Evolutionary conservation across 306 rosid genomes (phyloP).

Genomic region (Dryas drummondii): DNA sequence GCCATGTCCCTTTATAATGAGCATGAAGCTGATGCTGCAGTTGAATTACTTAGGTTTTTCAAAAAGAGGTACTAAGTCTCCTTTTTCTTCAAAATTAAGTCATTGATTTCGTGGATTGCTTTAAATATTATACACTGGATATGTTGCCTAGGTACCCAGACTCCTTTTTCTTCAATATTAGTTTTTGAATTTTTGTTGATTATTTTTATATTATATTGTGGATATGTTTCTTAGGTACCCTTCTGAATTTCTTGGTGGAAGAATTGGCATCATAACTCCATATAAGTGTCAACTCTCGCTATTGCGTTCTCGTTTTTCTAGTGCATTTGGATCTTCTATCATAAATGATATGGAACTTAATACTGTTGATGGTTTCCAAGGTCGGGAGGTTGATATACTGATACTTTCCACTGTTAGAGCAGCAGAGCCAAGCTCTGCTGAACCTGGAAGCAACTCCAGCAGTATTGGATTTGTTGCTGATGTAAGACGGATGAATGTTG

Average conservation of each 20-base stretch:
- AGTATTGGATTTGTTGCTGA: conserved; percentile 96
- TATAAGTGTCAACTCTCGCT: conserved; percentile 84
- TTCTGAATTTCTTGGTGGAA: conserved; percentile 68
- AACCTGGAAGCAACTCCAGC: conserved; percentile 50
- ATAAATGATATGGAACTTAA: conserved; percentile 69
- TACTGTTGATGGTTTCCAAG: conserved; percentile 98
- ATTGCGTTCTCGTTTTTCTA: conserved; percentile 70
- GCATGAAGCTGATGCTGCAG: conserved; percentile 89
- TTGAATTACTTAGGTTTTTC: conserved; percentile 68
- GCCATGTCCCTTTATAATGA: conserved; percentile 79
- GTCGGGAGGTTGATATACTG: conserved; percentile 92
- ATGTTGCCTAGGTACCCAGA: conserved; percentile 31
- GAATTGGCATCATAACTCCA: conserved; percentile 91
- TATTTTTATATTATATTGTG: conserved; percentile 24
- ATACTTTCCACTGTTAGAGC: conserved; percentile 96
- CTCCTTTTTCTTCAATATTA: background rate
- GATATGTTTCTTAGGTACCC: conserved; percentile 58
- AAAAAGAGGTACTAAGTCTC: conserved; percentile 50
- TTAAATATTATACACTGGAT: background rate
- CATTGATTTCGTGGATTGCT: background rate
- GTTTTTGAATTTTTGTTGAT: conserved; percentile 21
- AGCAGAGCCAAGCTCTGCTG: conserved; percentile 35
- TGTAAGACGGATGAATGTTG: conserved; percentile 98
- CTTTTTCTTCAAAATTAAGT: background rate
- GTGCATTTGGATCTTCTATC: conserved; percentile 71